These are phyloP conservation scores for Ogataea philodendri DNA, from an alignment of 805 yeast species.

Conservation along the genomic window DNA sequence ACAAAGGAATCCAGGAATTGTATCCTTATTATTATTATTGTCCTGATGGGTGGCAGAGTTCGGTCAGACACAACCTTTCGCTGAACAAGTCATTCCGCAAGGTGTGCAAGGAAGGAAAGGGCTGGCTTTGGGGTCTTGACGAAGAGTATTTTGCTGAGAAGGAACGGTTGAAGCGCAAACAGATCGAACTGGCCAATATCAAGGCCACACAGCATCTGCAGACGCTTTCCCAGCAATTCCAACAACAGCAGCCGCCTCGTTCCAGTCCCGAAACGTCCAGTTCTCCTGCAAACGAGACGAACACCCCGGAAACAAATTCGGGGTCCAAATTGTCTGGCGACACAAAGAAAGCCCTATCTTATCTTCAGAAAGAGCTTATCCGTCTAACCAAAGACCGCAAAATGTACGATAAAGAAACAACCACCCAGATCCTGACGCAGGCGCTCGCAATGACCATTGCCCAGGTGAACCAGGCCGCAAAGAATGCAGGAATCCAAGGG, in stretches of 20 bases:
- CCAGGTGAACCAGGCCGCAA: constrained; percentile 84
- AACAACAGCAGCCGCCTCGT: constrained; percentile 26
- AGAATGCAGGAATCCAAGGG: constrained; percentile 75
- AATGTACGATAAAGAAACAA: constrained; percentile 74
- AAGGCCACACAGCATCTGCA: constrained; percentile 23
- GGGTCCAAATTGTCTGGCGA: constrained; percentile 45
- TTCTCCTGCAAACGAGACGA: constrained; percentile 21
- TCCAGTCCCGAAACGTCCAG: constrained; percentile 1
- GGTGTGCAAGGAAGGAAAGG: constrained; percentile 83
- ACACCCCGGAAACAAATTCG: constrained; percentile 8
- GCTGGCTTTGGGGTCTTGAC: constrained; percentile 93
- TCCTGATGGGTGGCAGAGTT: constrained; percentile 97
- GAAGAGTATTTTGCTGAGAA: constrained; percentile 80
- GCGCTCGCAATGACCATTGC: constrained; percentile 93
- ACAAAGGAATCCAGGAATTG: constrained; percentile 78
- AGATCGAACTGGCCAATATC: constrained; percentile 53
- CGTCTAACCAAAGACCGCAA: constrained; percentile 74
- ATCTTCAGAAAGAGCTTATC: constrained; percentile 82
- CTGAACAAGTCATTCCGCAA: constrained; percentile 82
- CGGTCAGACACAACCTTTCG: constrained; percentile 86
- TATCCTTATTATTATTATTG: constrained; percentile 93
- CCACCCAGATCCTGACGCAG: constrained; percentile 81
- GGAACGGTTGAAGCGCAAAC: constrained; percentile 64
- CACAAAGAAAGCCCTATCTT: constrained; percentile 72
- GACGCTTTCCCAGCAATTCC: constrained; percentile 23